These are phyloP conservation scores for Blastobotrys arbuscula DNA, from an alignment of 1,139 yeast genomes.

Conservation along the genomic window DNA sequence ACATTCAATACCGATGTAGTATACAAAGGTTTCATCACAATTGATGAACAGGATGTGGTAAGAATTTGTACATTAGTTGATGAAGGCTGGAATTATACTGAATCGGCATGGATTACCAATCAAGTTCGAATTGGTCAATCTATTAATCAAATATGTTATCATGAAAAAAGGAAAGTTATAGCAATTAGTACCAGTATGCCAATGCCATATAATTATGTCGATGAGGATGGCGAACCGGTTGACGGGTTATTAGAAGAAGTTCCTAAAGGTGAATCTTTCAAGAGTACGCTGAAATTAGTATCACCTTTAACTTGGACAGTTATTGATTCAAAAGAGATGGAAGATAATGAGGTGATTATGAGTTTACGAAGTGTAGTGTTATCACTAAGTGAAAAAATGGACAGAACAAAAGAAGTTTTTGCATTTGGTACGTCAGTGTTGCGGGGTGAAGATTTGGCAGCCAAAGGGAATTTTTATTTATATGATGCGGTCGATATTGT, in stretches of 20 bases:
- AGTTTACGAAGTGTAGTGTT: slow-evolving; percentile 54
- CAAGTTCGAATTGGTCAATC: slow-evolving; percentile 45
- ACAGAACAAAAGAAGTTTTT: slow-evolving; percentile 59
- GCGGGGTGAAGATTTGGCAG: slow-evolving; percentile 76
- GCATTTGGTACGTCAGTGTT: slow-evolving; percentile 75
- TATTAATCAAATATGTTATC: slow-evolving; percentile 66
- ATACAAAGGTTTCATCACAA: slow-evolving; percentile 57
- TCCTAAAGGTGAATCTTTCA: slow-evolving; percentile 49
- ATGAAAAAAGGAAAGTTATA: slow-evolving; percentile 60
- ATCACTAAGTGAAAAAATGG: slow-evolving; percentile 48
- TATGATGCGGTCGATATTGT: slow-evolving; percentile 77
- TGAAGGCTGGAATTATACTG: slow-evolving; percentile 21
- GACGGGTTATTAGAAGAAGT: slow-evolving; percentile 52
- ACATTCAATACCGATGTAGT: slow-evolving; percentile 31
- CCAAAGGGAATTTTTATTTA: slow-evolving; percentile 73
- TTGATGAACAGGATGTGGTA: slow-evolving; percentile 59
- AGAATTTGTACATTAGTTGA: slow-evolving; percentile 31
- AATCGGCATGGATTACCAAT: slow-evolving; percentile 23
- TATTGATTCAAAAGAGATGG: slow-evolving; percentile 63
- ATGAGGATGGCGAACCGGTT: slow-evolving; percentile 66
- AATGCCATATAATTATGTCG: slow-evolving; percentile 59
- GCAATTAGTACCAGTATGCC: slow-evolving; percentile 59
- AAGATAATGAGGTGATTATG: slow-evolving; percentile 56
- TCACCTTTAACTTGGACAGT: slow-evolving; percentile 75
- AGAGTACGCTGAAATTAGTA: slow-evolving; percentile 58